phyloP scores from a whole-genome alignment of 2,329 filamentous ascomycete genomes.

The Rutstroemia sp. region DNA sequence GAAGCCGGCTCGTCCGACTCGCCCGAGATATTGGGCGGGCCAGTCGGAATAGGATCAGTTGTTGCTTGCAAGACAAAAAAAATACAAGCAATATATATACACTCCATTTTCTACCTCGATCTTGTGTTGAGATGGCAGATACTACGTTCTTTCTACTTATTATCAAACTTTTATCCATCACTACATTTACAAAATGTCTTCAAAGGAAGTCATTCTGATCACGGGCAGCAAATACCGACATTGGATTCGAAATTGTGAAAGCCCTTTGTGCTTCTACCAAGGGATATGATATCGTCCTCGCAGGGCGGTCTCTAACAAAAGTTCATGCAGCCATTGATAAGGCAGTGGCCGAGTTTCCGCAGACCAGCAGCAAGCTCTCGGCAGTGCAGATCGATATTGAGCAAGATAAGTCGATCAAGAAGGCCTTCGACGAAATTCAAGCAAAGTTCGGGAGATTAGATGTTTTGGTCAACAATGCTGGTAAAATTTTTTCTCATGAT shows the following conservation, averaged over 20 bases:
- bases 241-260: slow-evolving; percentile 33
- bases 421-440: slow-evolving; percentile 26
- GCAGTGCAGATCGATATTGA: slow-evolving; percentile 27
- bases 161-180: not conserved
- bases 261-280: slow-evolving; percentile 9
- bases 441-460: slow-evolving; percentile 28
- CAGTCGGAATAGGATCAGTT: not conserved
- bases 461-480: slow-evolving; percentile 32
- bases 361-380: slow-evolving; percentile 21
- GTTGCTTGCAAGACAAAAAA: too few species aligned
- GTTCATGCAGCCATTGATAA: slow-evolving; percentile 34
- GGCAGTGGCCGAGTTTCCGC: slow-evolving; percentile 30
- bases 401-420: slow-evolving; percentile 29
- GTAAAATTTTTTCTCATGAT: slow-evolving; percentile 11
- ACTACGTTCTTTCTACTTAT: not conserved
- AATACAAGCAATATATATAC: too few species aligned
- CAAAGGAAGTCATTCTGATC: slow-evolving; percentile 25
- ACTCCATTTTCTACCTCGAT: too few species aligned
- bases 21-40: not conserved
- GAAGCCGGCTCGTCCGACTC: too few species aligned
- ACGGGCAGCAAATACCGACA: slow-evolving; percentile 37
- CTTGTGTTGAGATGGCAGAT: not conserved
- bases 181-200: not conserved
- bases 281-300: slow-evolving; percentile 34
- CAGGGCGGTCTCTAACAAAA: slow-evolving; percentile 33